These are phyloP conservation scores for Acanthamoeba triangularis DNA, from an alignment of 208 protist species.

Conservation along the genomic window DNA sequence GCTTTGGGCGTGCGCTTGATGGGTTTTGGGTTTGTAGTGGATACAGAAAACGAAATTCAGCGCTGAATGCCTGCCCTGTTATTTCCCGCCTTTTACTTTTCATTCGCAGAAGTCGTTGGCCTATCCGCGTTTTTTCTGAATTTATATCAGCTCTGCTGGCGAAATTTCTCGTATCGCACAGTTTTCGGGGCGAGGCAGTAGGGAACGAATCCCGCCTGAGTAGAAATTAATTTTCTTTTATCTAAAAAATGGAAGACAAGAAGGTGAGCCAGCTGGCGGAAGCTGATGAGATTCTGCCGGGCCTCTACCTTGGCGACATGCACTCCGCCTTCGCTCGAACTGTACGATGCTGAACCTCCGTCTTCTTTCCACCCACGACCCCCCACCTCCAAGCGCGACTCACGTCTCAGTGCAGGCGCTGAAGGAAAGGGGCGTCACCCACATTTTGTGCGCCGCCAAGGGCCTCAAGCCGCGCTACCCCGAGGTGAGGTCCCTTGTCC, in stretches of 20 bases:
- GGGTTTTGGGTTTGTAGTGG: background rate
- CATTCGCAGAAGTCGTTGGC: background rate
- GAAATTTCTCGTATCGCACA: no score
- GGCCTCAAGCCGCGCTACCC: background rate
- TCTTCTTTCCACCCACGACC: background rate
- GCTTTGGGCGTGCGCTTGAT: no score
- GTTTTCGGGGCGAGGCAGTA: background rate
- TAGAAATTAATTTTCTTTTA: no score
- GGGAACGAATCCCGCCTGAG: no score
- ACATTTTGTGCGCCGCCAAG: conserved; percentile 19
- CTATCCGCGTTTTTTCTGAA: no score
- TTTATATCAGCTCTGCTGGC: no score
- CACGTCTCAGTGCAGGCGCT: background rate
- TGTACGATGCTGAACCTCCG: background rate
- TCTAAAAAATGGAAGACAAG: background rate
- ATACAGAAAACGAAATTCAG: background rate
- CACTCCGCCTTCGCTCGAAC: background rate
- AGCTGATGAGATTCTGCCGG: conserved; percentile 17
- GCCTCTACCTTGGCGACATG: background rate
- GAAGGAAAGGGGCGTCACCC: background rate
- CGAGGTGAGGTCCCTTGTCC: background rate
- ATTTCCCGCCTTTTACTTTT: background rate
- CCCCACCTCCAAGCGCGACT: background rate
- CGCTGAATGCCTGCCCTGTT: background rate
- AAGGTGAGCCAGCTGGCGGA: background rate